Evolutionary conservation across 495 filamentous ascomycete genomes (phyloP).

Genomic region (Chaetomium tenue): DNA sequence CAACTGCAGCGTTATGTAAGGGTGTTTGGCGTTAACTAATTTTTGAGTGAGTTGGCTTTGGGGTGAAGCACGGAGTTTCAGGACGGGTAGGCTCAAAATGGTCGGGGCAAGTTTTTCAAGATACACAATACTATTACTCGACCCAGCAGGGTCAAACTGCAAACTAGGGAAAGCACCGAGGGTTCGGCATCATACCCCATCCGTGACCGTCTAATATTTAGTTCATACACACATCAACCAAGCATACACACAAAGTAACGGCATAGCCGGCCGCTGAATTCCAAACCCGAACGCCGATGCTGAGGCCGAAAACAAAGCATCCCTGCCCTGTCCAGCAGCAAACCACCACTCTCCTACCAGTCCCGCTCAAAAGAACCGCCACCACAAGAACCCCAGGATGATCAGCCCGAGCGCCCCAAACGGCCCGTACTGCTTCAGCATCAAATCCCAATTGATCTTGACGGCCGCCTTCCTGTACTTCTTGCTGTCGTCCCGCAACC

Average conservation of each 20-base stretch:
- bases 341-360: neutral
- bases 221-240: neutral
- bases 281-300: conserved; percentile 14
- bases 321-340: neutral
- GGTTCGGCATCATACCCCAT: neutral
- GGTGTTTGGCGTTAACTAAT: conserved; percentile 23
- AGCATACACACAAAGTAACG: conserved; percentile 8
- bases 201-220: neutral
- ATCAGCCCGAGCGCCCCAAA: conserved; percentile 75
- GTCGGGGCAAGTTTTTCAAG: neutral
- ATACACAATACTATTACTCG: neutral
- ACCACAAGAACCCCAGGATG: conserved; percentile 82
- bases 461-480: conserved; percentile 93
- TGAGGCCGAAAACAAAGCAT: neutral
- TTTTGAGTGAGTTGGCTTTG: neutral
- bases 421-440: conserved; percentile 96
- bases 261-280: conserved; percentile 6
- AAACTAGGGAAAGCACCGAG: neutral
- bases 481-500: conserved; percentile 85
- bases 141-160: neutral
- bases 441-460: conserved; percentile 95
- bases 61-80: conserved; percentile 5
- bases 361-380: conserved; percentile 76
- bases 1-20: conserved; percentile 44
- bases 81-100: neutral